Conservation (phyloP, 257 asterid species). For the Rauvolfia tetraphylla region DNA sequence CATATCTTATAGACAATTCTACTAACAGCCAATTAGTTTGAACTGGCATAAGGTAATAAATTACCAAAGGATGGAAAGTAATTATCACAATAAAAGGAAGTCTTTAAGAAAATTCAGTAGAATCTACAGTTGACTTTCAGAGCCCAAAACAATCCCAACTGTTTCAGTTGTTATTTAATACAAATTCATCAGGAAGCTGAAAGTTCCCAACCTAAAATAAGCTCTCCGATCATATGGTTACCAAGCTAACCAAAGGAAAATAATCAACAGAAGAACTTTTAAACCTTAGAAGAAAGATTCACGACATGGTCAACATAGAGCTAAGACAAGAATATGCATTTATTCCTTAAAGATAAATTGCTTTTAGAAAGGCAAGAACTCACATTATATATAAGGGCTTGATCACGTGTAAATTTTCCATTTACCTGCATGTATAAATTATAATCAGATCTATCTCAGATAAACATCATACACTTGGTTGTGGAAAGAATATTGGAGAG, state of each 20-base stretch:
- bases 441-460: constrained; percentile 25
- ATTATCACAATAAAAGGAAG: not conserved
- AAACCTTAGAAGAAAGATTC: not conserved
- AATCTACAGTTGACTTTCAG: not conserved
- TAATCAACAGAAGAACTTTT: not conserved
- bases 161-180: not conserved
- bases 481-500: not conserved
- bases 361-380: constrained; percentile 27
- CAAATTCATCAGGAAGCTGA: not conserved
- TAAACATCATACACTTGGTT: constrained; percentile 1
- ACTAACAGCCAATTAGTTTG: not conserved
- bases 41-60: not conserved
- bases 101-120: not conserved
- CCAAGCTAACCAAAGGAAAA: not conserved
- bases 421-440: constrained; percentile 74
- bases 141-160: not conserved
- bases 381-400: constrained; percentile 73
- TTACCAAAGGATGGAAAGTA: not conserved
- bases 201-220: not conserved
- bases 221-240: not conserved
- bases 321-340: not conserved
- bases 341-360: not conserved
- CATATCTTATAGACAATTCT: not conserved
- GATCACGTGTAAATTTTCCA: constrained; percentile 83
- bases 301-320: not conserved